These are phyloP conservation scores for Dendrobium nobile DNA, from an alignment of 106 monocot species.

Conservation along the genomic window DNA sequence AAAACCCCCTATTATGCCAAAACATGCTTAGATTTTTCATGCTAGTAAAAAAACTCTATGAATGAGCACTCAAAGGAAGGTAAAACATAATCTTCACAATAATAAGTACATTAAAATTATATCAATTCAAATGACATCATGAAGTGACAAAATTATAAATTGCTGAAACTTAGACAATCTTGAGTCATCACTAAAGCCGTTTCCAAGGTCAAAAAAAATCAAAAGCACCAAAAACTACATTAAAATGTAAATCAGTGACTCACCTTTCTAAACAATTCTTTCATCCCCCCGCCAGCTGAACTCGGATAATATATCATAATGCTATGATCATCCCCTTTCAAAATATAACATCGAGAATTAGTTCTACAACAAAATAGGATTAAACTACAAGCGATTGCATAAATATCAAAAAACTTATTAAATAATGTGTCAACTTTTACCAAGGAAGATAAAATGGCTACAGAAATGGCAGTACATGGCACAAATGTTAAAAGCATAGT, in stretches of 20 bases:
- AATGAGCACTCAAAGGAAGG: background rate
- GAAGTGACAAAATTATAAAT: background rate
- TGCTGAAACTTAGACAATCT: background rate
- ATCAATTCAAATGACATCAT: slow-evolving; percentile 2
- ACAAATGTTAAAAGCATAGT: background rate
- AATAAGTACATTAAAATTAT: slow-evolving; percentile 1
- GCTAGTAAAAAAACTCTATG: background rate
- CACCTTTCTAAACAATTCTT: slow-evolving; percentile 96
- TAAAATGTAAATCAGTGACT: background rate
- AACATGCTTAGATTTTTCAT: background rate
- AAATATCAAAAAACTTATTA: background rate
- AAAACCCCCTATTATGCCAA: background rate
- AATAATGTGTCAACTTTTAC: background rate
- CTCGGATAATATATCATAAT: slow-evolving; percentile 99
- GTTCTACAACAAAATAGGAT: background rate
- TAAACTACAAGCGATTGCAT: background rate
- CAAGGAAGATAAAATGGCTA: background rate
- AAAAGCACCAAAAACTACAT: background rate
- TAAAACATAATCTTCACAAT: background rate
- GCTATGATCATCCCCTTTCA: slow-evolving; percentile 92
- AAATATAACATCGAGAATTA: background rate
- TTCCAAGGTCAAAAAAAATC: background rate
- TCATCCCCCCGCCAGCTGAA: slow-evolving; percentile 99
- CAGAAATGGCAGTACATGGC: background rate
- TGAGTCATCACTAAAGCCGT: background rate